Evolutionary conservation across 352 stramenopile species (phyloP).

Genomic region (Phytophthora idaei): DNA sequence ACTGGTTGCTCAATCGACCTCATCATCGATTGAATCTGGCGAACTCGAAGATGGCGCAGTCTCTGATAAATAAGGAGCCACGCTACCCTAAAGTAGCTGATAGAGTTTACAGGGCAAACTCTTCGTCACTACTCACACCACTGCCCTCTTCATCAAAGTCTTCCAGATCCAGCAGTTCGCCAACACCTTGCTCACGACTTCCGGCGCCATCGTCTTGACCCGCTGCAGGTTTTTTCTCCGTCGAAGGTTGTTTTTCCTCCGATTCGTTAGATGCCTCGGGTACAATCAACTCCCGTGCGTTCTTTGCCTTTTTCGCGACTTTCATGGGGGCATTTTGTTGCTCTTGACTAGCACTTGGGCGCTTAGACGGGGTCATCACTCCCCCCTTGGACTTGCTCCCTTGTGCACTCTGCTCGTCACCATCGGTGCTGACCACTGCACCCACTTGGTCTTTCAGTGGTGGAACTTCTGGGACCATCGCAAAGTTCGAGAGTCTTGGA

Average conservation of each 20-base stretch:
- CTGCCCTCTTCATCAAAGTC: slow-evolving; percentile 18
- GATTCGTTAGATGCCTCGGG: background rate
- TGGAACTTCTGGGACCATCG: slow-evolving; percentile 1
- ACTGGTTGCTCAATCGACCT: slow-evolving; percentile 23
- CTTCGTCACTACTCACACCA: slow-evolving; percentile 31
- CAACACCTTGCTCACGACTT: slow-evolving; percentile 26
- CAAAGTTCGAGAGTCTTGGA: background rate
- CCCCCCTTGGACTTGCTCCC: background rate
- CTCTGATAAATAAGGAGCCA: slow-evolving; percentile 7
- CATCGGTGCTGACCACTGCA: background rate
- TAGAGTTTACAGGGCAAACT: slow-evolving; percentile 18
- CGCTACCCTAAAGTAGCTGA: background rate
- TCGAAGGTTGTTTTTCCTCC: slow-evolving; percentile 18
- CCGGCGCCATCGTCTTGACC: slow-evolving; percentile 7
- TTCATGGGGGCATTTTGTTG: slow-evolving; percentile 11
- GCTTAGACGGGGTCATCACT: slow-evolving; percentile 23
- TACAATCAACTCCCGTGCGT: slow-evolving; percentile 12
- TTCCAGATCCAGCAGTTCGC: slow-evolving; percentile 21
- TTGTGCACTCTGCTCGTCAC: background rate
- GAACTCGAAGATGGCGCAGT: slow-evolving; percentile 36
- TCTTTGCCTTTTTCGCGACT: slow-evolving; percentile 29
- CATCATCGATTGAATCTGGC: slow-evolving; percentile 39
- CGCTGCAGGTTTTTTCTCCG: slow-evolving; percentile 1
- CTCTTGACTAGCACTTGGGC: slow-evolving; percentile 7
- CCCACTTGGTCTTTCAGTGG: background rate